Evolutionary conservation across 2,329 filamentous ascomycete genomes (phyloP), one percentile per base, ranked within the genome.

Genomic region (Phaeosphaeriaceae sp.): DNA sequence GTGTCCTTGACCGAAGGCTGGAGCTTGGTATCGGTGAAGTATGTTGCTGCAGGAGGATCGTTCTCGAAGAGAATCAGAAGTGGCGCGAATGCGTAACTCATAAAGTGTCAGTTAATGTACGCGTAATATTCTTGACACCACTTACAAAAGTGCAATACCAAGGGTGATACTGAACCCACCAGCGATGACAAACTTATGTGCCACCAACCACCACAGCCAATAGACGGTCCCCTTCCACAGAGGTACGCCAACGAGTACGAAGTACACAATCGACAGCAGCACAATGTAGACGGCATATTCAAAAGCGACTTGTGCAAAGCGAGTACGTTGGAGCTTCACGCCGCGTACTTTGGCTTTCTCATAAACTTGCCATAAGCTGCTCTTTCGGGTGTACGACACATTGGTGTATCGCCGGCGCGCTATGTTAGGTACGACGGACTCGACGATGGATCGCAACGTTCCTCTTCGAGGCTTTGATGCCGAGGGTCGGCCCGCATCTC

Each of bases 161-260:
- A 81, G 70, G 15, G 73, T 71, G 54, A 82, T 79, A n/a, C 75
- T 72, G 61, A 76, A 81, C 1, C 79, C 79, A 21, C 78, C 79
- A 19, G 70, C 61, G 36, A 82, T 53, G 19, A 78, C 73, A 36
- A 80, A 78, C 46, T 80, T 79, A 31, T 75, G 19, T 24, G 65
- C 60, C n/a, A 81, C 73, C 11, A 79, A 61, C 69, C 72, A 79
- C 56, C 79, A 82, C 40, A 81, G 46, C 76, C 76, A 81, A 61
- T 73, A 81, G 1, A 80, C 76, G 6, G 76, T 73, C 3, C 81
- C 81, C 4, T 77, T 77, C 81, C 81, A 83, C 1, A 83, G 57
- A 1, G 81, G 81, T 53, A 78, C 55, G 4, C 81, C 81, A 10
- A 83, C 65, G 1, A 83, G 68, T n/a, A 82, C 78, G 21, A 83